Percentiles rank a stretch among this genome's conserved stretches.
Conservation (phyloP, 2,329 filamentous ascomycete genomes). For the Colletotrichum sojae region DNA sequence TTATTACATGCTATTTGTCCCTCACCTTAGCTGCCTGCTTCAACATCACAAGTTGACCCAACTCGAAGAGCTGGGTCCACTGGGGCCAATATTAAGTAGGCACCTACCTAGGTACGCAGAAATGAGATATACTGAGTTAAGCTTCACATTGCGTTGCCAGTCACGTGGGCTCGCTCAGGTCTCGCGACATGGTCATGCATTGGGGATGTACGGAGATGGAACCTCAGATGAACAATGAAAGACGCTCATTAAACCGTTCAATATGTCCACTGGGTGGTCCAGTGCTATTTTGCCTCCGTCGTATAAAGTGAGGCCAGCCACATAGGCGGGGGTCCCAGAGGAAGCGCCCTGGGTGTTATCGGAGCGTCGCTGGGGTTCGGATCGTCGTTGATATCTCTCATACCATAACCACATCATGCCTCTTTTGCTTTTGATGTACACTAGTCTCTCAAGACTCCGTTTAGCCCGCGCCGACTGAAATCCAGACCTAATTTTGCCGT, state of each 20-base stretch:
- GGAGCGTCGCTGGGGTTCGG: conserved; percentile 26
- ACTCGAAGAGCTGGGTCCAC: background rate
- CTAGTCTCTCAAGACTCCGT: conserved; percentile 34
- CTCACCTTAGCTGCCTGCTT: background rate
- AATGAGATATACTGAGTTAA: too few relatives aligned
- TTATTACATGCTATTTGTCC: background rate
- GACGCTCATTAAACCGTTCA: conserved; percentile 27
- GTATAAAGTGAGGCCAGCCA: background rate
- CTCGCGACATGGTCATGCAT: background rate
- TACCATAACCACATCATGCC: conserved; percentile 37
- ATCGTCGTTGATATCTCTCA: conserved; percentile 37
- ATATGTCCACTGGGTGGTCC: conserved; percentile 9
- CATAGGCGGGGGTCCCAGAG: conserved; percentile 1
- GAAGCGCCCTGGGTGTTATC: background rate
- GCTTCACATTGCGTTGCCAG: background rate
- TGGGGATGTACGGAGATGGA: background rate
- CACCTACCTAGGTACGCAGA: too few relatives aligned
- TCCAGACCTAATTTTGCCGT: conserved; percentile 30
- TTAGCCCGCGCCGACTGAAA: conserved; percentile 30
- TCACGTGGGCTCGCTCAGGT: background rate
- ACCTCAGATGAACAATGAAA: background rate
- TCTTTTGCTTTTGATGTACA: conserved; percentile 40
- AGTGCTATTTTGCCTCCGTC: conserved; percentile 9
- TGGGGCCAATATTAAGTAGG: background rate
- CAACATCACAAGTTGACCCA: background rate